Evolutionary conservation across 2,329 filamentous ascomycete genomes (phyloP).

Genomic region (Calonectria montana): DNA sequence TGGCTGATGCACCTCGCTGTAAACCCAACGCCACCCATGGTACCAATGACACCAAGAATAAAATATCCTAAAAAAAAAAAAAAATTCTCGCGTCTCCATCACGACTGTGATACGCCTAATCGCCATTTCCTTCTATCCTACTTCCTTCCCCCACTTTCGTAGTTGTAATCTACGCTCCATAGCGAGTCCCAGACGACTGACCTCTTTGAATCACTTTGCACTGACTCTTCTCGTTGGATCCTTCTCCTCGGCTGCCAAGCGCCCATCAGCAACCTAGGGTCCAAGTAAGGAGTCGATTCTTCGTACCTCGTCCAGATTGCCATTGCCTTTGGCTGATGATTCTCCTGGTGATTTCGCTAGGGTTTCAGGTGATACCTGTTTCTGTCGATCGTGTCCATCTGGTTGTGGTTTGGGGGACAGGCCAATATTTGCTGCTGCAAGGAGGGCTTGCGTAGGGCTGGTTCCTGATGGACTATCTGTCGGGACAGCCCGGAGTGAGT

Average conservation of each 20-base stretch:
- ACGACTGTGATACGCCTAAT: constrained; percentile 4
- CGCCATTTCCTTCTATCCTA: constrained; percentile 25
- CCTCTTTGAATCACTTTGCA: constrained; percentile 57
- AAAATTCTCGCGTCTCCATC: not conserved
- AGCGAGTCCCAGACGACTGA: constrained; percentile 72
- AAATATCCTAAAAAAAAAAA: not conserved
- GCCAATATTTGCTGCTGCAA: constrained; percentile 37
- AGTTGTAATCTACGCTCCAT: constrained; percentile 70
- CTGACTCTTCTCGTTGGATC: constrained; percentile 53
- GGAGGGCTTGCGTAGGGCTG: constrained; percentile 53
- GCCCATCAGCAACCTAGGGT: constrained; percentile 52
- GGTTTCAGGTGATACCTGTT: constrained; percentile 32
- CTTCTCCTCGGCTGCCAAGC: constrained; percentile 41
- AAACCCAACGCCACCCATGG: constrained; percentile 27
- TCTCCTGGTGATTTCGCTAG: constrained; percentile 41
- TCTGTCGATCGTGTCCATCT: constrained; percentile 27
- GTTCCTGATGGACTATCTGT: constrained; percentile 54
- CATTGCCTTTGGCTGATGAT: constrained; percentile 34
- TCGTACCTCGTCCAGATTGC: constrained; percentile 63
- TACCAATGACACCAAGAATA: constrained; percentile 4
- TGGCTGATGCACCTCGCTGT: constrained; percentile 26
- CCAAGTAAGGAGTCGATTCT: constrained; percentile 63
- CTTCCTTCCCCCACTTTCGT: constrained; percentile 55
- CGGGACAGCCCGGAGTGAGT: constrained; percentile 64
- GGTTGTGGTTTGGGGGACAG: constrained; percentile 23